Evolutionary conservation across 208 protist genomes (phyloP).

Genomic region (Leishmania gerbilli): DNA sequence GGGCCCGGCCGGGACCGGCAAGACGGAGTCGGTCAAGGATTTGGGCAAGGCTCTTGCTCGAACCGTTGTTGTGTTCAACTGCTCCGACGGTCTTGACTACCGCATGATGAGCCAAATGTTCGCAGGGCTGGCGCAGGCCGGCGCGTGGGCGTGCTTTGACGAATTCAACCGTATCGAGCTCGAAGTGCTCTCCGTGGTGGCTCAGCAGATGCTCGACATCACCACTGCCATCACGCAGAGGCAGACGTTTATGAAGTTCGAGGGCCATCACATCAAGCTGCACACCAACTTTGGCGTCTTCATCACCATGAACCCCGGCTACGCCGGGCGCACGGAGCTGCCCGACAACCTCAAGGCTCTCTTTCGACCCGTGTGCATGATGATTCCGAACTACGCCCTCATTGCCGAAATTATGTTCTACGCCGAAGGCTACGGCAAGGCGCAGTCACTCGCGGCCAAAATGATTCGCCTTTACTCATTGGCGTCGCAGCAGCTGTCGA

Average conservation of each 20-base stretch:
- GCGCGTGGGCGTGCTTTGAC: conserved; percentile 99
- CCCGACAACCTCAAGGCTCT: conserved; percentile 97
- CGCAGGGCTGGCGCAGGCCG: conserved; percentile 93
- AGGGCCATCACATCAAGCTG: conserved; percentile 92
- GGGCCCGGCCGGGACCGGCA: conserved; percentile 96
- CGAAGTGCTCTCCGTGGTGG: conserved; percentile 97
- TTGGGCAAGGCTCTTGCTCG: conserved; percentile 90
- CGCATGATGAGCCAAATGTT: conserved; percentile 96
- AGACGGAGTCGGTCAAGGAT: conserved; percentile 97
- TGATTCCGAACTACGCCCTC: conserved; percentile 96
- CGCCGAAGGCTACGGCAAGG: conserved; percentile 95
- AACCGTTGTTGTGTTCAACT: conserved; percentile 96
- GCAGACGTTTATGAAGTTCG: conserved; percentile 84
- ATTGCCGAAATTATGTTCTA: conserved; percentile 98
- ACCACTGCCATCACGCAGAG: conserved; percentile 88
- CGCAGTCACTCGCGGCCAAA: conserved; percentile 90
- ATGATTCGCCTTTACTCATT: conserved; percentile 96
- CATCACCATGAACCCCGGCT: conserved; percentile 98
- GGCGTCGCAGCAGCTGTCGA: conserved; percentile 94
- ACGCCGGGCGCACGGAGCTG: conserved; percentile 96
- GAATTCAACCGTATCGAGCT: conserved; percentile 99
- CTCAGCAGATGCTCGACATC: conserved; percentile 96
- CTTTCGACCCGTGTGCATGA: conserved; percentile 97
- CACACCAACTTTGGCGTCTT: conserved; percentile 95
- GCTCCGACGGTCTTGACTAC: conserved; percentile 95